A percentile compares a stretch with the other conserved stretches of the same genome.
Conservation (phyloP, 805 yeast species). For the Yamadazyma kitorensis region DNA sequence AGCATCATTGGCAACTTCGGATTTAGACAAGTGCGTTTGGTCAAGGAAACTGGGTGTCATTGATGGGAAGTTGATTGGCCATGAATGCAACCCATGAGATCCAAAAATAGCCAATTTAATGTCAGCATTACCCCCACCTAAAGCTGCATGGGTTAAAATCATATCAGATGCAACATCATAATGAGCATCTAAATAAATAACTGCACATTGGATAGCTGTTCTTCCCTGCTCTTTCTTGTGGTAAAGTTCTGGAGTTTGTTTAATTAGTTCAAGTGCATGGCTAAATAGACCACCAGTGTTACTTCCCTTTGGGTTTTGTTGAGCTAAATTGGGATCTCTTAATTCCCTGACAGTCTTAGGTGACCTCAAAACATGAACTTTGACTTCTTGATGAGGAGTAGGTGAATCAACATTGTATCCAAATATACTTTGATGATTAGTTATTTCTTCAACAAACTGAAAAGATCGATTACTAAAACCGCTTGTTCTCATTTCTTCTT, state of each 20-base stretch:
- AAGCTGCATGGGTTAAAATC: conserved; percentile 85
- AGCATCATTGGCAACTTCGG: conserved; percentile 87
- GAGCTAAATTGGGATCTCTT: conserved; percentile 78
- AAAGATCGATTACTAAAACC: conserved; percentile 80
- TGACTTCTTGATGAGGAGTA: conserved; percentile 56
- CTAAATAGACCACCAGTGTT: conserved; percentile 74
- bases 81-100: conserved; percentile 84
- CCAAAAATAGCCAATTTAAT: conserved; percentile 88
- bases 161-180: conserved; percentile 63
- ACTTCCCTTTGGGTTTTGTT: conserved; percentile 73
- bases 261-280: conserved; percentile 75
- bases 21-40: conserved; percentile 55
- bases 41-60: conserved; percentile 70
- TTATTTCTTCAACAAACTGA: conserved; percentile 61
- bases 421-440: conserved; percentile 24
- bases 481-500: conserved; percentile 78
- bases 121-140: conserved; percentile 80
- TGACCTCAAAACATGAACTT: conserved; percentile 72
- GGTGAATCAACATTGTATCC: conserved; percentile 48
- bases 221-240: conserved; percentile 44
- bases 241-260: conserved; percentile 26
- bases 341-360: conserved; percentile 68
- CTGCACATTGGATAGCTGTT: conserved; percentile 76
- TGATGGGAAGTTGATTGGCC: conserved; percentile 84
- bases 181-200: conserved; percentile 77